phyloP scores from a whole-genome alignment of 179 eudicot species.

The Actinidia polygama region DNA sequence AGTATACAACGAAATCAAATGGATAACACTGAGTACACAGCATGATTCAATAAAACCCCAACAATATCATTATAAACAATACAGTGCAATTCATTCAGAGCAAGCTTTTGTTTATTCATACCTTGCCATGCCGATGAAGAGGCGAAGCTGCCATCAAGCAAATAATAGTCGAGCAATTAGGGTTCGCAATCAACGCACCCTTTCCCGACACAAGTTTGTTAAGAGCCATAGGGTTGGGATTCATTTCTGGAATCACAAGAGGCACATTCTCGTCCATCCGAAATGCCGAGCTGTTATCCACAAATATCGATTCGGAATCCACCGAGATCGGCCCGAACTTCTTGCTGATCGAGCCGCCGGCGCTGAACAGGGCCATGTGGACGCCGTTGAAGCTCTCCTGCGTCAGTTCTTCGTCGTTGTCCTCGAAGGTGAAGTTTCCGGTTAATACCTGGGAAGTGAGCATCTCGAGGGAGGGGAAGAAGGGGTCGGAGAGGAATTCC shows the following conservation, averaged over 20 bases:
- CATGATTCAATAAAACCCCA: too few relatives aligned
- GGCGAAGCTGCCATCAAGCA: conserved; percentile 98
- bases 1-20: too few relatives aligned
- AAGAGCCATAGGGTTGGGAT: conserved; percentile 77
- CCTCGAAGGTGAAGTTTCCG: conserved; percentile 71
- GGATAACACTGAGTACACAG: too few relatives aligned
- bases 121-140: conserved; percentile 87
- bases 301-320: conserved; percentile 71
- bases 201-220: conserved; percentile 55
- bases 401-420: conserved; percentile 53
- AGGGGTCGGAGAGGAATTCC: conserved; percentile 85
- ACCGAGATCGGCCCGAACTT: conserved; percentile 80
- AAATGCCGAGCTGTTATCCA: conserved; percentile 96
- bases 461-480: conserved; percentile 80
- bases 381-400: conserved; percentile 65
- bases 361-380: conserved; percentile 86
- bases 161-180: conserved; percentile 93
- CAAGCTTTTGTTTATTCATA: conserved; percentile 11
- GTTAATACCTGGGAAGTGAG: conserved; percentile 89
- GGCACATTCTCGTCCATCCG: conserved; percentile 88
- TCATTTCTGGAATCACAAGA: conserved; percentile 91
- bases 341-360: conserved; percentile 91
- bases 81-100: too few relatives aligned
- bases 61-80: too few relatives aligned
- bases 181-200: conserved; percentile 91